Evolutionary conservation across 1,284 basidiomycete genomes (phyloP).

Genomic region (Exobasidium rhododendri): DNA sequence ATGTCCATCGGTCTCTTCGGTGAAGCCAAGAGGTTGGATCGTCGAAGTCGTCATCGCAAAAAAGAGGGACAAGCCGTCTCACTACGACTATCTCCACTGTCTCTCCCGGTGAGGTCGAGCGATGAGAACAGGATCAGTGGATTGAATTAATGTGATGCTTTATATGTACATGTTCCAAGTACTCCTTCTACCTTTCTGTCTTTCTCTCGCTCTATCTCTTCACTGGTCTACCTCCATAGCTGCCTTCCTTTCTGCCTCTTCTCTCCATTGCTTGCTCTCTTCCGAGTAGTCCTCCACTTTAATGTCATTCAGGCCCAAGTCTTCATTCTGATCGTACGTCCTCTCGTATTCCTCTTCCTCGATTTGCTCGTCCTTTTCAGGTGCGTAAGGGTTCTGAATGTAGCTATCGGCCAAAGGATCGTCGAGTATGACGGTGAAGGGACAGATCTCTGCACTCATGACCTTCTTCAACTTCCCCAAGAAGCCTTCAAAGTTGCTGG

Average conservation of each 20-base stretch:
- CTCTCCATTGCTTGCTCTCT: conserved; percentile 9
- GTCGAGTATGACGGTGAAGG: conserved; percentile 78
- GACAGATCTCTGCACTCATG: conserved; percentile 42
- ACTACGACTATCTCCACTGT: background rate
- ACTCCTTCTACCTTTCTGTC: too few relatives aligned
- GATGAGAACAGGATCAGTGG: too few relatives aligned
- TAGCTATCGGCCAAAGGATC: conserved; percentile 95
- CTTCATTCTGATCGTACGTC: conserved; percentile 87
- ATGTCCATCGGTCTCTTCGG: background rate
- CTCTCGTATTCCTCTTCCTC: conserved; percentile 73
- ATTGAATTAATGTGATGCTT: background rate
- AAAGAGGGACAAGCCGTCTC: background rate
- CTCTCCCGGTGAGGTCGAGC: too few relatives aligned
- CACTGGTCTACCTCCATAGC: background rate
- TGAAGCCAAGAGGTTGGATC: background rate
- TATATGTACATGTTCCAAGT: too few relatives aligned
- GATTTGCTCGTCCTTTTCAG: conserved; percentile 59
- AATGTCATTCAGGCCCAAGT: conserved; percentile 93
- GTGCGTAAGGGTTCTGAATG: conserved; percentile 77
- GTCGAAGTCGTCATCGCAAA: background rate
- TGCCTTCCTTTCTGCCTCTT: conserved; percentile 10
- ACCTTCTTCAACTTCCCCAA: conserved; percentile 64
- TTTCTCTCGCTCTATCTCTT: background rate
- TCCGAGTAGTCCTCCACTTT: conserved; percentile 61
- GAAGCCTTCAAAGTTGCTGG: conserved; percentile 61